Percentiles rank a stretch among this genome's conserved stretches.
Evolutionary conservation across 768 basidiomycete species (phyloP).

Genomic region (Lentinula aciculospora): DNA sequence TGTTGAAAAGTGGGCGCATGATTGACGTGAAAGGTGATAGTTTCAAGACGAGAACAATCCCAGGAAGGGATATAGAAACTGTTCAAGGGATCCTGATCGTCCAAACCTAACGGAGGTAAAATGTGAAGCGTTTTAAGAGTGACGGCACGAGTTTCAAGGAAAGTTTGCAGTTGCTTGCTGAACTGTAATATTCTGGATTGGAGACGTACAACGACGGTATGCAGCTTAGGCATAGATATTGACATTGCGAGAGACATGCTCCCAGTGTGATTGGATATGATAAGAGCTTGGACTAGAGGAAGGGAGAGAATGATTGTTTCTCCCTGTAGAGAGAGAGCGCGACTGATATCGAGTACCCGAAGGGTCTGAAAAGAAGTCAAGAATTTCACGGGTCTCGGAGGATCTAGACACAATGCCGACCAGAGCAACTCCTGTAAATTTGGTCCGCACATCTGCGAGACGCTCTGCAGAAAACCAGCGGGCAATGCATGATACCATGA

Average conservation of each 20-base stretch:
- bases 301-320: conserved; percentile 20
- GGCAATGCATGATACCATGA: conserved; percentile 41
- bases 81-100: conserved; percentile 27
- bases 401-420: conserved; percentile 20
- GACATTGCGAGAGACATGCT: conserved; percentile 32
- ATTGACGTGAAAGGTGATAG: conserved; percentile 33
- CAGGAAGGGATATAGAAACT: conserved; percentile 32
- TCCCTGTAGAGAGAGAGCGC: conserved; percentile 18
- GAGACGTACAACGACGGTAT: conserved; percentile 29
- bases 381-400: conserved; percentile 19
- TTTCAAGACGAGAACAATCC: conserved; percentile 39
- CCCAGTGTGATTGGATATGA: conserved; percentile 32
- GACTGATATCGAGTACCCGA: conserved; percentile 40
- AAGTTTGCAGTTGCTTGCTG: conserved; percentile 22
- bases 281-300: conserved; percentile 36
- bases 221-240: conserved; percentile 36
- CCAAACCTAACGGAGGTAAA: conserved; percentile 24
- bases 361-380: conserved; percentile 35
- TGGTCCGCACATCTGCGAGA: conserved; percentile 33
- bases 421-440: conserved; percentile 40
- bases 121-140: conserved; percentile 36
- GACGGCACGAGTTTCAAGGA: conserved; percentile 37
- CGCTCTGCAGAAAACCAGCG: conserved; percentile 33
- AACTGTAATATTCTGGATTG: conserved; percentile 21
- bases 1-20: conserved; percentile 25